Base-by-base conservation (phyloP, 768 basidiomycete species). In the Mycena galopus region DNA sequence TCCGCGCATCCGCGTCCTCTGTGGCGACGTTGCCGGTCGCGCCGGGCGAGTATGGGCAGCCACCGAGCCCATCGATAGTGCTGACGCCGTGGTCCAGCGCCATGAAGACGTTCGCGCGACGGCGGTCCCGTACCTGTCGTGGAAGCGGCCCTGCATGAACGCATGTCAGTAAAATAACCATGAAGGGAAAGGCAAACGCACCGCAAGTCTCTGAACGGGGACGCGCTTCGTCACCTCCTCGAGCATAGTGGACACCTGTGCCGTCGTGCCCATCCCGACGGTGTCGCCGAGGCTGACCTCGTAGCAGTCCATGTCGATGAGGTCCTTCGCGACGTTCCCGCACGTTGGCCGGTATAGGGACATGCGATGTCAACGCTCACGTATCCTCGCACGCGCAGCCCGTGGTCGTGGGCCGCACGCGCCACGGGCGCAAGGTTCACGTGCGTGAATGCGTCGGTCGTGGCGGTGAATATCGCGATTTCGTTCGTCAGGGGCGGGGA, bases 11-110 rank as follows among this genome's bases (percentile, higher is more conserved):
- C n/a, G n/a, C 90, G 75, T 97, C 94, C 76, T 99, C 97, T 0
- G 97, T 98, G 0, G 96, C 92, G 21, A 98, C 94, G 76, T 98
- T 98, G 19, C 97, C 97, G 0, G 96, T 96, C 17, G 97, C 96
- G 7, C 96, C 96, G 2, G 97, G 97, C 1, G 97, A 96, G 82
- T 95, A 99, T 3, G 97, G 97, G 78, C 97, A 98, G 21, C 97
- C 96, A 4, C 97, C 97, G 1, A 98, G 90, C 0, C 97, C 96
- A 78, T 94, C 97, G 51, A 99, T 88, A 3, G 95, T 94, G 14
- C 91, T 88, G 16, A 98, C 82, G 19, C 96, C 97, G 60, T 91
- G 83, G 14, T 88, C 84, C 16, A 96, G 88, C 4, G 94, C 92
- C 6, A 90, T 83, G 50, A 95, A 82, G 19, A 94, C 90, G 75